These are phyloP conservation scores for Aspergillus amoenus DNA, from an alignment of 2,329 filamentous ascomycete species.

Conservation along the genomic window DNA sequence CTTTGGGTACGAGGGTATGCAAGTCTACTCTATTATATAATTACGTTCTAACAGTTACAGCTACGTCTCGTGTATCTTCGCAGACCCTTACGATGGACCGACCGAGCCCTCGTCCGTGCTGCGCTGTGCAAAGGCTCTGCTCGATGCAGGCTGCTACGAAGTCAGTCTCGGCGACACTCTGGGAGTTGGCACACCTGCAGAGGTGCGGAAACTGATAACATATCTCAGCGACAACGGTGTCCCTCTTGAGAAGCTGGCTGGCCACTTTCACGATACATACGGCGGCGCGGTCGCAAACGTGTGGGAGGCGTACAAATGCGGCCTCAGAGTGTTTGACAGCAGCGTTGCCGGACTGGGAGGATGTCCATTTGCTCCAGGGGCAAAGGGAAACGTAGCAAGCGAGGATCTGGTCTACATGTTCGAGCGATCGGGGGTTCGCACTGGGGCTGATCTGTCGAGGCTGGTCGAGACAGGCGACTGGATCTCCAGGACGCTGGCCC, in stretches of 20 bases:
- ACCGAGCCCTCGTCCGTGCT: conserved; percentile 52
- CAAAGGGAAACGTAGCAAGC: conserved; percentile 81
- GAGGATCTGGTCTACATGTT: conserved; percentile 78
- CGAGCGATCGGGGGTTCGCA: conserved; percentile 63
- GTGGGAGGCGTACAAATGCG: conserved; percentile 72
- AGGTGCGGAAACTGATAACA: conserved; percentile 32
- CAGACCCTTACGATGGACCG: conserved; percentile 53
- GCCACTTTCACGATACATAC: conserved; percentile 90
- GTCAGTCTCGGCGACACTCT: conserved; percentile 89
- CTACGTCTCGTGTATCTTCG: conserved; percentile 44
- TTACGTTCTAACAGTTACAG: conserved; percentile 10
- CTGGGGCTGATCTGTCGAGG: conserved; percentile 65
- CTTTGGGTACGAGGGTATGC: conserved; percentile 36
- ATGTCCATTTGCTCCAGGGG: conserved; percentile 81
- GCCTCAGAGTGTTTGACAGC: conserved; percentile 75
- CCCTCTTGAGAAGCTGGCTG: conserved; percentile 67
- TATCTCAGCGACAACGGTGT: conserved; percentile 52
- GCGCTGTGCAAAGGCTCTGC: conserved; percentile 56
- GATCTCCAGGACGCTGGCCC: conserved; percentile 55
- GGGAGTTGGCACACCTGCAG: conserved; percentile 70
- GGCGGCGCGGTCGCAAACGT: conserved; percentile 83
- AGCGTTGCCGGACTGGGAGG: conserved; percentile 79
- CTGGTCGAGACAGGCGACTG: conserved; percentile 69
- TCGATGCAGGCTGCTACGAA: conserved; percentile 88
- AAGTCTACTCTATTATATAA: not conserved